phyloP scores from a whole-genome alignment of 305 asterid species.

The Solanum aculeatissimum region DNA sequence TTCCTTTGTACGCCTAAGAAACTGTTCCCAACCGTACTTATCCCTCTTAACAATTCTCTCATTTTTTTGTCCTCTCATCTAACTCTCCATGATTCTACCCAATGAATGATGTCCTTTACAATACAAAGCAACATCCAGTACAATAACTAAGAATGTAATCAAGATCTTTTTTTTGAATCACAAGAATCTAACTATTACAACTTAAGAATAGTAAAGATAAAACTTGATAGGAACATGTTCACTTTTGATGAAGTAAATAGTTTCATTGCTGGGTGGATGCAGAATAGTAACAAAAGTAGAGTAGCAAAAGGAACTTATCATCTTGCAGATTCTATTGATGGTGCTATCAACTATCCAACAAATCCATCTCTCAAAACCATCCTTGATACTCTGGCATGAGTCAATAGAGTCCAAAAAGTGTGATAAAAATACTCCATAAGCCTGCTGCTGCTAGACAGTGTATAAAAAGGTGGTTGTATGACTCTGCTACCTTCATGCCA shows the following conservation, averaged over 20 bases:
- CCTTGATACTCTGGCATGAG: neutral
- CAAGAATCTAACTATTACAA: neutral
- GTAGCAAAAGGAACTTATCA: neutral
- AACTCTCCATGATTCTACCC: too few species aligned
- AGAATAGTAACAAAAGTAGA: neutral
- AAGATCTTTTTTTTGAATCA: too few species aligned
- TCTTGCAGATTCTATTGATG: neutral
- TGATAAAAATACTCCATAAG: neutral
- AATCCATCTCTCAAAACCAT: neutral
- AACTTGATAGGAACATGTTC: too few species aligned
- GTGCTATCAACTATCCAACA: neutral
- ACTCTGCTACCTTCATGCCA: neutral
- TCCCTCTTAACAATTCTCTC: too few species aligned
- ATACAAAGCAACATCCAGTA: too few species aligned
- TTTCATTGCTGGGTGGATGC: neutral
- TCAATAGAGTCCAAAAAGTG: neutral
- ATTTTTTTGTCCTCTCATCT: too few species aligned
- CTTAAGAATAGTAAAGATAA: neutral
- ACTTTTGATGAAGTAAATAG: neutral
- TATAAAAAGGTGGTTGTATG: neutral
- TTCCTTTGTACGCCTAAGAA: too few species aligned
- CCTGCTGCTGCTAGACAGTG: neutral
- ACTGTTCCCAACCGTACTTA: too few species aligned
- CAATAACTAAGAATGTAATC: too few species aligned
- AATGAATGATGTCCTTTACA: too few species aligned